Evolutionary conservation across 2,329 filamentous ascomycete genomes (phyloP), one percentile per base, ranked within the genome.

Genomic region (Beauveria rudraprayagi): DNA sequence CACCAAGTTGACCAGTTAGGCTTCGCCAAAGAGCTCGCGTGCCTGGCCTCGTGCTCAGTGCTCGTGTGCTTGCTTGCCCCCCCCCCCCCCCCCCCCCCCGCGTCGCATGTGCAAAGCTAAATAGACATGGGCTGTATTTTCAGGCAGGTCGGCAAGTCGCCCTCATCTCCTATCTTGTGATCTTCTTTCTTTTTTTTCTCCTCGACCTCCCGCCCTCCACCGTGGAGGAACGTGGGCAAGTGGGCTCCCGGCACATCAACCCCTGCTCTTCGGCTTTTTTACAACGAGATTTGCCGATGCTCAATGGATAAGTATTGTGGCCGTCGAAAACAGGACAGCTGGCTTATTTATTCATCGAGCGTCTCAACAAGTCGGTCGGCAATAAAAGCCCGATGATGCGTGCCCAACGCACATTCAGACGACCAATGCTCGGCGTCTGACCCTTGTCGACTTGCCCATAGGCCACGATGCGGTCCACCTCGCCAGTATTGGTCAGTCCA

Each of bases 1-100:
- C 52, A 34, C 30, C 3, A 11, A 34, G 30, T 34, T 11, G 19
- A 55, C 52, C 34, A 54, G 22, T 41, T 14, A 14, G 19, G 26
- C 43, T 56, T 43, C 28, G 41, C 28, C 54, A 56, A 56, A 56
- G 54, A 56, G 54, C 54, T 56, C 54, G 54, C 54, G 54, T 56
- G 54, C 54, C 37, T 56, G 61, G 53, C 62, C 64, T 68, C 63
- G 61, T 67, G 68, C 64, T 63, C 61, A 46, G 41, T 43, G 40
- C 41, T 34, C 40, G 40, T 46, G 53, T 56, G 53, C 53, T 56
- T 14, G 53, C n/a, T 41, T 44, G 9, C 24, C 24, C 24, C 24
- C 24, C 19, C 19, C 19, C 19, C 19, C 3, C 8, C 30, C 14
- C 14, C 16, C 26, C 26, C 47, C 28, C n/a, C n/a, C n/a, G n/a